Evolutionary conservation across 192 early-diverging fungal genomes (phyloP), one percentile per base, ranked within the genome.

Genomic region (Coemansia sp.): DNA sequence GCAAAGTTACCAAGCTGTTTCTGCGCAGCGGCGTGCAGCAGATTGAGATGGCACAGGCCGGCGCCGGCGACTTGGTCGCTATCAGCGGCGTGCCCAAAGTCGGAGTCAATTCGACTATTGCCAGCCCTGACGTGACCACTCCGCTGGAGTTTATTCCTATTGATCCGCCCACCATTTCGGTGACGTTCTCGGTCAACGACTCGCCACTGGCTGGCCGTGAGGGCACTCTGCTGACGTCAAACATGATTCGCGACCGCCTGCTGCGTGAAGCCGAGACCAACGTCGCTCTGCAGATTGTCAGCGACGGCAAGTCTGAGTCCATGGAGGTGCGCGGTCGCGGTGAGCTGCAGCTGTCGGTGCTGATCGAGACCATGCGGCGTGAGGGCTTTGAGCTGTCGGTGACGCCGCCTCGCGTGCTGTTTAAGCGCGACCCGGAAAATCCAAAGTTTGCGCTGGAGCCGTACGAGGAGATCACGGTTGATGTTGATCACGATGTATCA

Each of bases 311-410:
- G 65, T 89, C 90, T 36, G 84, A 84, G 55, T 76, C 91, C 0
- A 89, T 90, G 70, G 92, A 94, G 75, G 92, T 94, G 37, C 86
- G 87, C 50, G 92, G 92, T 25, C 89, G 92, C 46, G 92, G 92
- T n/a, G 92, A 94, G 81, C 82, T 94, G 31, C 92, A 94, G 80
- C 84, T 94, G 53, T 90, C 90, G 20, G 90, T 94, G 8, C 78
- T 94, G 38, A 92, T 92, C 56, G 92, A 94, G 83, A 91, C 92
- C 7, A 94, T 94, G 92, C 84, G 92, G 26, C 87, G 92, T 21
- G 92, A 94, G 76, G 92, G 92, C 20, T 94, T 91, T 66, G 92
- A 94, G 74, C 78, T 94, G 23, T 88, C 87, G 28, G 87, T 94
- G 6, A 89, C 88, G 2, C 88, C 92, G 7, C 92, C 92, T 23